These are phyloP conservation scores for Russula dissimulans DNA, from an alignment of 768 basidiomycete genomes.

Conservation along the genomic window DNA sequence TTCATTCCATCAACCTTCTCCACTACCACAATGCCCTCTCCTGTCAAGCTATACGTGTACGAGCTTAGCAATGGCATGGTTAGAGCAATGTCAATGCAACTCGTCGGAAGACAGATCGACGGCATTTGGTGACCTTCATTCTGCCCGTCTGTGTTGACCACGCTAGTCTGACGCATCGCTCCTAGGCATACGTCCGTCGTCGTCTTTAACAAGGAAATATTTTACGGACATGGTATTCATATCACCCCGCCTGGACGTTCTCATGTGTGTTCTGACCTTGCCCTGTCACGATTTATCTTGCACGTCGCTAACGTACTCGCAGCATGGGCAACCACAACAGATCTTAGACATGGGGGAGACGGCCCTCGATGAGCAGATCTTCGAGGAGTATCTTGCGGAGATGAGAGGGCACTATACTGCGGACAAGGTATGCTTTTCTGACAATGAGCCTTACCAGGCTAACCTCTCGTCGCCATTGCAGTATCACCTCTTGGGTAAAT, in stretches of 20 bases:
- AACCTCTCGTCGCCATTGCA: conserved; percentile 24
- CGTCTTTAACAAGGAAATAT: conserved; percentile 75
- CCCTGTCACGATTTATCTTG: neutral
- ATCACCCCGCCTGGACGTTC: conserved; percentile 68
- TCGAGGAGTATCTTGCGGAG: conserved; percentile 71
- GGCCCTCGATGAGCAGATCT: conserved; percentile 72
- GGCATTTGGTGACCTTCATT: conserved; percentile 67
- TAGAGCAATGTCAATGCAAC: conserved; percentile 61
- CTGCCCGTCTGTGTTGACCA: neutral
- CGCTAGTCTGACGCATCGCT: conserved; percentile 10
- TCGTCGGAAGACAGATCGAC: conserved; percentile 85
- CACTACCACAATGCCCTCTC: conserved; percentile 11
- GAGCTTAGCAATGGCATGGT: conserved; percentile 88
- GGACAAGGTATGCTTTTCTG: conserved; percentile 54
- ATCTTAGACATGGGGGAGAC: conserved; percentile 72
- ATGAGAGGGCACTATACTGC: conserved; percentile 78
- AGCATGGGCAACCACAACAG: conserved; percentile 72
- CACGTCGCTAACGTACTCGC: neutral
- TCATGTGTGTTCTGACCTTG: conserved; percentile 45
- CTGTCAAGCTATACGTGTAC: conserved; percentile 81
- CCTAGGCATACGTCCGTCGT: conserved; percentile 89
- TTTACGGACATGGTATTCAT: conserved; percentile 82
- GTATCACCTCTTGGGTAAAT: conserved; percentile 78
- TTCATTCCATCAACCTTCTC: neutral
- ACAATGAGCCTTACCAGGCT: neutral